Conservation (phyloP, 2,329 filamentous ascomycete species). For the Colletotrichum liriopes region DNA sequence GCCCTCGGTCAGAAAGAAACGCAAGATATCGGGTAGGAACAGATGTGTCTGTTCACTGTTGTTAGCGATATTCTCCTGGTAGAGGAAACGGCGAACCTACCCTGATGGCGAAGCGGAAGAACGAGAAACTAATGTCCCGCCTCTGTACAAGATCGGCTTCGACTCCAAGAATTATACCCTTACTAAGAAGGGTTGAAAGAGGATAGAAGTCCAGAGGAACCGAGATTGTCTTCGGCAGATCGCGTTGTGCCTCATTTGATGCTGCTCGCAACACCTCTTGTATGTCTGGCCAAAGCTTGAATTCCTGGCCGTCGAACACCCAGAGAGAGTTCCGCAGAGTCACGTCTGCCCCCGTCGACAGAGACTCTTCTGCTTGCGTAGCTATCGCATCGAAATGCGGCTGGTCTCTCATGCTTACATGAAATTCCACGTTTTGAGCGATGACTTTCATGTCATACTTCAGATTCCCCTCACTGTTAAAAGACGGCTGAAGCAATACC, state of each 20-base stretch:
- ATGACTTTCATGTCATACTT: slow-evolving; percentile 99
- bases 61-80: slow-evolving; percentile 77
- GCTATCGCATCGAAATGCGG: slow-evolving; percentile 58
- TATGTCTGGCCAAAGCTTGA: slow-evolving; percentile 92
- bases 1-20: slow-evolving; percentile 82
- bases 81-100: slow-evolving; percentile 91
- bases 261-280: slow-evolving; percentile 85
- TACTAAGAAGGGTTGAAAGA: slow-evolving; percentile 87
- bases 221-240: slow-evolving; percentile 81
- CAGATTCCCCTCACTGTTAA: slow-evolving; percentile 85
- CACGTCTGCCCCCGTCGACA: slow-evolving; percentile 41
- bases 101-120: slow-evolving; percentile 88
- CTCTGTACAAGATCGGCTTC: slow-evolving; percentile 95
- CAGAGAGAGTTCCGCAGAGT: slow-evolving; percentile 87
- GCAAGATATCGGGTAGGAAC: slow-evolving; percentile 90
- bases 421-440: slow-evolving; percentile 96
- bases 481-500: slow-evolving; percentile 89
- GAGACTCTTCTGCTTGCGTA: slow-evolving; percentile 20
- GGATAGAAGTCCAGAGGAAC: slow-evolving; percentile 97
- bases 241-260: slow-evolving; percentile 75
- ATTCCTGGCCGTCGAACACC: slow-evolving; percentile 90
- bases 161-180: slow-evolving; percentile 90
- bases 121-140: slow-evolving; percentile 91
- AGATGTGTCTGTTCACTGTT: slow-evolving; percentile 80
- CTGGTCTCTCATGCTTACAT: slow-evolving; percentile 92